Percentiles rank a stretch among this genome's conserved stretches.
These are phyloP conservation scores for Rubroboletus satanas DNA, from an alignment of 768 basidiomycete species.

Conservation along the genomic window DNA sequence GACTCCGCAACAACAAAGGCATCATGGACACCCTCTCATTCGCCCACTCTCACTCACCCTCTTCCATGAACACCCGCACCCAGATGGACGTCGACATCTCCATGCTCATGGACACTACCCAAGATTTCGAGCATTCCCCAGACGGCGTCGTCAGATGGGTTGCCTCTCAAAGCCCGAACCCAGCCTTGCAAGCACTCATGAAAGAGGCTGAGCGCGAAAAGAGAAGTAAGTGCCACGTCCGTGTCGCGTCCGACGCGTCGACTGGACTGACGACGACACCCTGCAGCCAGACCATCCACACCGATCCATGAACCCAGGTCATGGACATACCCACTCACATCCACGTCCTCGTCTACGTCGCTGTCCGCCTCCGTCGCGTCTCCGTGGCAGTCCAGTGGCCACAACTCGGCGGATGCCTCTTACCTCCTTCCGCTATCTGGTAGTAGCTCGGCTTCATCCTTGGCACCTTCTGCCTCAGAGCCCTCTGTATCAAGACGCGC, in stretches of 20 bases:
- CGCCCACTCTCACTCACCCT: neutral
- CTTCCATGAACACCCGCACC: neutral
- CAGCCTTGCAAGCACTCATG: constrained; percentile 22
- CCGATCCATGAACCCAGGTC: constrained; percentile 9
- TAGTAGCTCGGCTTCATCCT: constrained; percentile 1
- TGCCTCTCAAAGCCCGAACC: constrained; percentile 23
- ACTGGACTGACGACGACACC: neutral
- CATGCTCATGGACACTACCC: constrained; percentile 11
- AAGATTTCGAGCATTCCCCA: constrained; percentile 6
- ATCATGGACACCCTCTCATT: neutral
- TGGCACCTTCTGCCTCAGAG: constrained; percentile 2
- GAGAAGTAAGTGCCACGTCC: constrained; percentile 12
- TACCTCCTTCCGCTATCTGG: constrained; percentile 4
- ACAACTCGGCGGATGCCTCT: constrained; percentile 1
- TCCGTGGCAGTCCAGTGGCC: constrained; percentile 1
- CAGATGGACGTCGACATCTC: neutral
- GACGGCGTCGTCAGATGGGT: constrained; percentile 25
- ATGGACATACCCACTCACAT: constrained; percentile 13
- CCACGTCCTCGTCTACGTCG: constrained; percentile 2
- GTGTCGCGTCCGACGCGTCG: neutral
- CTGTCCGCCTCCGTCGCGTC: constrained; percentile 7
- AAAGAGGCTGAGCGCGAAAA: constrained; percentile 27
- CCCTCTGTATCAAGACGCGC: neutral
- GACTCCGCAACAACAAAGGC: neutral
- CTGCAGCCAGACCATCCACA: constrained; percentile 14